Evolutionary conservation across 2,329 filamentous ascomycete genomes (phyloP).

Genomic region (Ilyonectria destructans): DNA sequence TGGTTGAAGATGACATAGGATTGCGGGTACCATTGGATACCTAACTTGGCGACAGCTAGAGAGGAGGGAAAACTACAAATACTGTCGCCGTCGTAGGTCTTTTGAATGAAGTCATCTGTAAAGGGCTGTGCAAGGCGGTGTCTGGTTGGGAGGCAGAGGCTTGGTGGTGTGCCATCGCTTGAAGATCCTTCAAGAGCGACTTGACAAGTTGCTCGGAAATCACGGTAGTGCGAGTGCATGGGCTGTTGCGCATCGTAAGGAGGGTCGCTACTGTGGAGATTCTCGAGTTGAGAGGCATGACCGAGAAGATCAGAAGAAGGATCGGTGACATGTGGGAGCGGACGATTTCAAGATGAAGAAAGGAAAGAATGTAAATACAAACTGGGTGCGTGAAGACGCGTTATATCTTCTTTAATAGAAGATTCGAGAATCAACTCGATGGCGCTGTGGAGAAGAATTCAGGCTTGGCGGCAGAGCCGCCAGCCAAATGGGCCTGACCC

Average conservation of each 20-base stretch:
- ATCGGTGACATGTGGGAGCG: constrained; percentile 10
- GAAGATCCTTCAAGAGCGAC: constrained; percentile 12
- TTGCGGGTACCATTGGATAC: constrained; percentile 15
- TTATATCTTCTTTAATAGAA: too few relatives aligned
- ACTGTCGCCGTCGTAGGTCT: constrained; percentile 12
- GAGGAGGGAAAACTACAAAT: constrained; percentile 22
- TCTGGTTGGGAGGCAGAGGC: constrained; percentile 16
- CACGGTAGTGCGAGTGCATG: too few relatives aligned
- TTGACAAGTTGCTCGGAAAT: constrained; percentile 11
- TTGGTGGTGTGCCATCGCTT: constrained; percentile 4
- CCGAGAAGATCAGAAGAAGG: too few relatives aligned
- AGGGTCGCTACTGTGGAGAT: not conserved
- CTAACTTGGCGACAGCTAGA: constrained; percentile 10
- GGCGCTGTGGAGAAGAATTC: too few relatives aligned
- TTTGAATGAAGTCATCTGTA: constrained; percentile 14
- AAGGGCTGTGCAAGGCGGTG: constrained; percentile 7
- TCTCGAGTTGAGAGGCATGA: constrained; percentile 9
- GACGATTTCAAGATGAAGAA: too few relatives aligned
- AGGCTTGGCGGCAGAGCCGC: too few relatives aligned
- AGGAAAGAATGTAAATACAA: too few relatives aligned
- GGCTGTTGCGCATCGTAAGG: too few relatives aligned
- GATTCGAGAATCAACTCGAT: too few relatives aligned
- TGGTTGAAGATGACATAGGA: constrained; percentile 20
- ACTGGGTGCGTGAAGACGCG: too few relatives aligned
- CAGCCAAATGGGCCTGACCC: too few relatives aligned